Conservation (phyloP, 2,329 filamentous ascomycete genomes). For the Hyphodiscus sp. region DNA sequence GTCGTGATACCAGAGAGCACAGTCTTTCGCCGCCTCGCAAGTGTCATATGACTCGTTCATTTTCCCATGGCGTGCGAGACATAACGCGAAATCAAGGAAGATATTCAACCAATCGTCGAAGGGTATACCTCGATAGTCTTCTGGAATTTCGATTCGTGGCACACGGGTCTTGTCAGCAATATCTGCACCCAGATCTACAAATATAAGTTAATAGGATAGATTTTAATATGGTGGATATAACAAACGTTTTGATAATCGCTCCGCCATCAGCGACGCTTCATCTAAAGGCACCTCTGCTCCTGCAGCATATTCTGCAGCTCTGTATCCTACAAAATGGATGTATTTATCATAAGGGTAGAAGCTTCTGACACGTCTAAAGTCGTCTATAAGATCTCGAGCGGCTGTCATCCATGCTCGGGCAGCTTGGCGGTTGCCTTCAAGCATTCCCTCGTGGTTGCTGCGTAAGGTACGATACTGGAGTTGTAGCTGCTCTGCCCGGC, state of each 20-base stretch:
- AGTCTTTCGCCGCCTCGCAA: slow-evolving; percentile 70
- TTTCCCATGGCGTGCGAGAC: slow-evolving; percentile 62
- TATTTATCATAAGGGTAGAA: slow-evolving; percentile 65
- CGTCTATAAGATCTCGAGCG: slow-evolving; percentile 53
- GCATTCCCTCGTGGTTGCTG: slow-evolving; percentile 33
- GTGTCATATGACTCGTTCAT: slow-evolving; percentile 71
- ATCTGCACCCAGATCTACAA: slow-evolving; percentile 22
- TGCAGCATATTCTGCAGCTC: slow-evolving; percentile 7
- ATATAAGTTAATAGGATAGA: slow-evolving; percentile 9
- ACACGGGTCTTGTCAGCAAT: slow-evolving; percentile 10
- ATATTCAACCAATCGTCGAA: slow-evolving; percentile 85
- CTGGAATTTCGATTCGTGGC: slow-evolving; percentile 18
- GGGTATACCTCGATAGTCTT: slow-evolving; percentile 64
- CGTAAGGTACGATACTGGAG: slow-evolving; percentile 36
- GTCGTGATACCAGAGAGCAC: slow-evolving; percentile 74
- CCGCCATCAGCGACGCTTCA: slow-evolving; percentile 25
- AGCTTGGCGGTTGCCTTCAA: slow-evolving; percentile 19
- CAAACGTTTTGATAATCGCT: slow-evolving; percentile 25
- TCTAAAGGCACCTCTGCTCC: slow-evolving; percentile 25
- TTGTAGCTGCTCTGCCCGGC: slow-evolving; percentile 28
- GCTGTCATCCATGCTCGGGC: slow-evolving; percentile 48
- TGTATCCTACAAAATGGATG: slow-evolving; percentile 46
- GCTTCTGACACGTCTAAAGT: slow-evolving; percentile 56
- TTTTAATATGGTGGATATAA: background rate
- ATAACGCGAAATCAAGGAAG: slow-evolving; percentile 80